phyloP scores from a whole-genome alignment of 108 stramenopile species.

The Cyclostephanos tholiformis region DNA sequence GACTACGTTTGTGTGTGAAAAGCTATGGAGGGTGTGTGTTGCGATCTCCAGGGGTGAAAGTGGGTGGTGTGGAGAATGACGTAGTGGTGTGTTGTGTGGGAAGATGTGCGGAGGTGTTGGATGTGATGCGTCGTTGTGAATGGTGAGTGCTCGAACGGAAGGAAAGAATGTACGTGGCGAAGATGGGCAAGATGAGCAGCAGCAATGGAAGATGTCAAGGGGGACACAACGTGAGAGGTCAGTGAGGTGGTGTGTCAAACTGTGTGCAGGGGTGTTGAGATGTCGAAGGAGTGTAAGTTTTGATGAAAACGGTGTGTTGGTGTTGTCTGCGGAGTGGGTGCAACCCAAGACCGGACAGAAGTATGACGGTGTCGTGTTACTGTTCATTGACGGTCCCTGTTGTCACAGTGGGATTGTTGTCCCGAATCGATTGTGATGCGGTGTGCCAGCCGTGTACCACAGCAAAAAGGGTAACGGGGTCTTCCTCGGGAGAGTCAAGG shows the following conservation, averaged over 20 bases:
- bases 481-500: no score
- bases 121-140: neutral
- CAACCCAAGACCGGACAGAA: neutral
- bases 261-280: neutral
- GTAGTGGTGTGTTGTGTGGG: neutral
- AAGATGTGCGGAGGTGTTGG: neutral
- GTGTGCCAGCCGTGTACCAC: no score
- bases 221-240: neutral
- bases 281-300: neutral
- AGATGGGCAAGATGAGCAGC: neutral
- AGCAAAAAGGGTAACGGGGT: no score
- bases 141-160: neutral
- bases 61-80: neutral
- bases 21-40: neutral
- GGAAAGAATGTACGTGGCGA: neutral
- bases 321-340: neutral
- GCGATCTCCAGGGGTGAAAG: neutral
- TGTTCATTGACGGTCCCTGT: no score
- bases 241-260: neutral
- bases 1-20: neutral
- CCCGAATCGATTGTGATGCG: no score
- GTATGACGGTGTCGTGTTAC: no score
- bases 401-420: no score
- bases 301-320: neutral
- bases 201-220: neutral